phyloP scores from a whole-genome alignment of 352 stramenopile genomes.

The Nothophytophthora sp. region DNA sequence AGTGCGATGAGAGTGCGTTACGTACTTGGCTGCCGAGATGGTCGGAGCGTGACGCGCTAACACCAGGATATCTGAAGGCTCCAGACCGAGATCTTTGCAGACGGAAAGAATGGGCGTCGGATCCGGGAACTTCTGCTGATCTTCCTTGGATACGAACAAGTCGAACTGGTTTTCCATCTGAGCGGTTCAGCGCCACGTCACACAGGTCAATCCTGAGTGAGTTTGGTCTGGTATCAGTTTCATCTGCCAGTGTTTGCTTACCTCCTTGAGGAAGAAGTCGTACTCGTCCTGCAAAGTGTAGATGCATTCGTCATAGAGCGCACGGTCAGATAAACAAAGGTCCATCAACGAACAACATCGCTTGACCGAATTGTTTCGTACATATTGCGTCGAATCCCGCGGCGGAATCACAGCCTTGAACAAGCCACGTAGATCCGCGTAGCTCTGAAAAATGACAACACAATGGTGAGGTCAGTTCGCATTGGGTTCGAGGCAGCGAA shows the following conservation, averaged over 20 bases:
- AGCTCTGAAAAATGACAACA: slow-evolving; percentile 38
- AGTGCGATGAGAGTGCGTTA: not conserved
- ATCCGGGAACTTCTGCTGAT: slow-evolving; percentile 51
- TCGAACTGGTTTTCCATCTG: slow-evolving; percentile 80
- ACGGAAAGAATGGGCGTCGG: slow-evolving; percentile 44
- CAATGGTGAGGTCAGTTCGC: not conserved
- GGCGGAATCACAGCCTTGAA: slow-evolving; percentile 66
- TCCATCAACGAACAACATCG: not conserved
- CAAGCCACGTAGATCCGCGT: slow-evolving; percentile 56
- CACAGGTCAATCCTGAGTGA: too few species aligned
- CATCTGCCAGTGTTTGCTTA: slow-evolving; percentile 3
- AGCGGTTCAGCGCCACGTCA: too few species aligned
- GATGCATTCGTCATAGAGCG: not conserved
- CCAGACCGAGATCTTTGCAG: slow-evolving; percentile 55
- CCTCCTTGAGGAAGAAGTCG: slow-evolving; percentile 66
- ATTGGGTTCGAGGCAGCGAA: too few species aligned
- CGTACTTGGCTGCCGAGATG: slow-evolving; percentile 68
- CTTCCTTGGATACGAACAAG: slow-evolving; percentile 43
- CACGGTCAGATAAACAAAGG: not conserved
- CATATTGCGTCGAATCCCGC: slow-evolving; percentile 44
- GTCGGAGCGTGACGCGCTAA: slow-evolving; percentile 55
- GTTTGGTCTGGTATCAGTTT: not conserved
- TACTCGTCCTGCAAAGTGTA: slow-evolving; percentile 55
- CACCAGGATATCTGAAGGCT: slow-evolving; percentile 55
- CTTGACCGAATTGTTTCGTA: slow-evolving; percentile 18